These are phyloP conservation scores for Ilyonectria mors-panacis DNA, from an alignment of 2,329 filamentous ascomycete species.

Conservation along the genomic window DNA sequence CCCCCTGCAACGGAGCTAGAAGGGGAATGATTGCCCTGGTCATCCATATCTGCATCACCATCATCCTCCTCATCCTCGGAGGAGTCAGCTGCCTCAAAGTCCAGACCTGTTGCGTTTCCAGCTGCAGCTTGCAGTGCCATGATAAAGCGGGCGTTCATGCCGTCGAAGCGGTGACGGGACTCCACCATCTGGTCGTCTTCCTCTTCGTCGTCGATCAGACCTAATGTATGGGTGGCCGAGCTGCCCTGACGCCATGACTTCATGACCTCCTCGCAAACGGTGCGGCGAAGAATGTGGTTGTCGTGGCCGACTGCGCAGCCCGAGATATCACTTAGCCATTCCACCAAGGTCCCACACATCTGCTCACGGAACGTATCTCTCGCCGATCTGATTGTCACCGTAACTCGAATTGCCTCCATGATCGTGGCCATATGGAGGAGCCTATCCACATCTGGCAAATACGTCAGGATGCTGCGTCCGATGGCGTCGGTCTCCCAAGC, in stretches of 20 bases:
- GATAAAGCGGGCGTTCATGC: slow-evolving; percentile 56
- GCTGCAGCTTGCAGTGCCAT: slow-evolving; percentile 55
- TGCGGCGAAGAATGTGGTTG: slow-evolving; percentile 81
- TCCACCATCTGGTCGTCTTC: slow-evolving; percentile 65
- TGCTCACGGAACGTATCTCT: slow-evolving; percentile 97
- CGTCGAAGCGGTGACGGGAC: slow-evolving; percentile 49
- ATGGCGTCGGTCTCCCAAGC: slow-evolving; percentile 92
- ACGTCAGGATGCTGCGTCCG: slow-evolving; percentile 87
- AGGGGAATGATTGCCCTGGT: slow-evolving; percentile 53
- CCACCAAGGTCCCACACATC: slow-evolving; percentile 98
- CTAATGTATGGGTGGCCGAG: slow-evolving; percentile 78
- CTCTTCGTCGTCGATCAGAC: slow-evolving; percentile 61
- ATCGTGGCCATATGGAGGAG: slow-evolving; percentile 85
- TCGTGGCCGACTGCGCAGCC: slow-evolving; percentile 89
- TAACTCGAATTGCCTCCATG: slow-evolving; percentile 96
- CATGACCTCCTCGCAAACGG: slow-evolving; percentile 92
- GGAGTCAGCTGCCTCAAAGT: slow-evolving; percentile 50
- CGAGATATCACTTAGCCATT: slow-evolving; percentile 95
- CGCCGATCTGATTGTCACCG: slow-evolving; percentile 92
- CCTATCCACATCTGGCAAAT: slow-evolving; percentile 78
- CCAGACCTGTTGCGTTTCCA: slow-evolving; percentile 46
- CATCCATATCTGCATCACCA: slow-evolving; percentile 60
- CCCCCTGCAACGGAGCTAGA: slow-evolving; percentile 53
- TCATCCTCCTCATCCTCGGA: slow-evolving; percentile 52
- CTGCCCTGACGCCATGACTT: slow-evolving; percentile 91